A percentile compares a stretch with the other conserved stretches of the same genome.
Evolutionary conservation across 179 eudicot species (phyloP).

Genomic region (Camellia oleifera): DNA sequence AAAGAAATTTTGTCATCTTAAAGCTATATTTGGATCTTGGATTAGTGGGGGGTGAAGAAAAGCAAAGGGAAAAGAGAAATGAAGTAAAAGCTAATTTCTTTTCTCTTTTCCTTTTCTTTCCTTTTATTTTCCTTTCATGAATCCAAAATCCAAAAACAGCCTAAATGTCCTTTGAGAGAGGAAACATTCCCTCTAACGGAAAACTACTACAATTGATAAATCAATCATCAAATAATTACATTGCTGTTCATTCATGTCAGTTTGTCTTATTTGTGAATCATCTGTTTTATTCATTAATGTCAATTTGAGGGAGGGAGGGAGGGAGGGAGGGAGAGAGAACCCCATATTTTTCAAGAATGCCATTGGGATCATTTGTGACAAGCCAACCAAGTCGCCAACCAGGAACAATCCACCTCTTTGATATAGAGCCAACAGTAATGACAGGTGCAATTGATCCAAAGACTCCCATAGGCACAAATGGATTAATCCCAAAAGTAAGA

Average conservation of each 20-base stretch:
- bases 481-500: conserved; percentile 32
- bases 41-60: no score
- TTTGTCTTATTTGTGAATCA: background rate
- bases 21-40: no score
- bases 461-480: conserved; percentile 36
- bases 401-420: conserved; percentile 39
- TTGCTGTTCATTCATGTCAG: background rate
- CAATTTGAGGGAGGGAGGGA: background rate
- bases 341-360: conserved; percentile 24
- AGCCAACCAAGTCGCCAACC: conserved; percentile 45
- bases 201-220: background rate
- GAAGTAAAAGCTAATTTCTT: no score
- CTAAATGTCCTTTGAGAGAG: background rate
- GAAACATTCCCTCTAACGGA: background rate
- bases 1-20: background rate
- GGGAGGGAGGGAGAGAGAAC: conserved; percentile 16
- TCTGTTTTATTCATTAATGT: background rate
- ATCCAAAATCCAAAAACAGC: no score
- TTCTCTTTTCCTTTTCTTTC: no score
- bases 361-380: conserved; percentile 24
- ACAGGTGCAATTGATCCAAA: conserved; percentile 32
- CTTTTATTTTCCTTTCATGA: no score
- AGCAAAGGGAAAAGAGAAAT: no score
- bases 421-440: conserved; percentile 30
- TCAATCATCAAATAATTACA: background rate